Percentiles rank a stretch among this genome's conserved stretches.
Conservation (phyloP, 176 grass and related monocot species). For the Puccinellia tenuiflora region DNA sequence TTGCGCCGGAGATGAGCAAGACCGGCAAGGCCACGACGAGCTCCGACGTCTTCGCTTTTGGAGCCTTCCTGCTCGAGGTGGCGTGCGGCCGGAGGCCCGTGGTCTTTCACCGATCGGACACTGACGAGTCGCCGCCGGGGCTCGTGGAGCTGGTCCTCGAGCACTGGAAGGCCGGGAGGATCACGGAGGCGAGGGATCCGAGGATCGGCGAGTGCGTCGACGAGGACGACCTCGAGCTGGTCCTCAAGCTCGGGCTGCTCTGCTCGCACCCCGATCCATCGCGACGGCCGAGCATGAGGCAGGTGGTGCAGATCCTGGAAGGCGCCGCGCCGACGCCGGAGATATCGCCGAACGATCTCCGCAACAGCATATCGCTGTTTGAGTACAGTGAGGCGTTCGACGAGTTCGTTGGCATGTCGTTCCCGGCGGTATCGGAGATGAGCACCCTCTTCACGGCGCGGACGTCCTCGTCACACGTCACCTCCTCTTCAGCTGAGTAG, state of each 20-base stretch:
- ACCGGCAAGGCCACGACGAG: constrained; percentile 65
- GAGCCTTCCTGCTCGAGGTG: constrained; percentile 58
- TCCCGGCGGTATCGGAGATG: constrained; percentile 21
- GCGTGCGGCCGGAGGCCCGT: constrained; percentile 49
- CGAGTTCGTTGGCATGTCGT: constrained; percentile 27
- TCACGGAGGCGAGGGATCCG: constrained; percentile 38
- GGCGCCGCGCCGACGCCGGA: constrained; percentile 26
- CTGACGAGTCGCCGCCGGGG: constrained; percentile 10
- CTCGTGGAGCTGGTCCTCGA: constrained; percentile 64
- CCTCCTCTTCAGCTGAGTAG: neutral
- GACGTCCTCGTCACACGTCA: neutral
- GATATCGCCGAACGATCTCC: constrained; percentile 13
- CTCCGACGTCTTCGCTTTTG: constrained; percentile 73
- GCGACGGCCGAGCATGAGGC: constrained; percentile 58
- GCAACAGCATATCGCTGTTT: neutral
- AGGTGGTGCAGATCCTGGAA: constrained; percentile 57
- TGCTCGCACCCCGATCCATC: constrained; percentile 62
- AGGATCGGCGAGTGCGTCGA: constrained; percentile 38
- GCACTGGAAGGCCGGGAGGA: constrained; percentile 45
- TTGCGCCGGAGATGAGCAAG: constrained; percentile 75
- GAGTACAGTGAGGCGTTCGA: constrained; percentile 43
- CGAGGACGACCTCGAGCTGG: constrained; percentile 43
- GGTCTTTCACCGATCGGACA: neutral
- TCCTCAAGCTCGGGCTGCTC: constrained; percentile 64
- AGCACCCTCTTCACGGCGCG: neutral